Conservation (phyloP, 2,329 filamentous ascomycete genomes). For the Aureobasidium musti region DNA sequence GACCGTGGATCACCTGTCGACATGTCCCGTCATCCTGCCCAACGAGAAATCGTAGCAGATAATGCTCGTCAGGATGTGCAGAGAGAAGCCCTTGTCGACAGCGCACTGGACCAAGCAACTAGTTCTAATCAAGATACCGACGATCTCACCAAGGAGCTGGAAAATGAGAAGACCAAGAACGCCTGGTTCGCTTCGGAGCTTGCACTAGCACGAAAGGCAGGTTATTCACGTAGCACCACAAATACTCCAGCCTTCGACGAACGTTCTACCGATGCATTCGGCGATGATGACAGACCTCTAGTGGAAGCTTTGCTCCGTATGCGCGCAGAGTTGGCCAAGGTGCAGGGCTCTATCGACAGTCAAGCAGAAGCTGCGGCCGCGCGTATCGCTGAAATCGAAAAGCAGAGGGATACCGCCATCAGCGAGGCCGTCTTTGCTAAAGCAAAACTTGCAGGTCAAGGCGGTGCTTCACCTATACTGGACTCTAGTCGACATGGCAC, state of each 20-base stretch:
- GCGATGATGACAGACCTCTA: slow-evolving; percentile 87
- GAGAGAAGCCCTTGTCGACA: slow-evolving; percentile 37
- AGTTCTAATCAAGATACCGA: slow-evolving; percentile 66
- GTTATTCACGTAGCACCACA: slow-evolving; percentile 67
- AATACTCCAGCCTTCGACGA: slow-evolving; percentile 74
- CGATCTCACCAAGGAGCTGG: slow-evolving; percentile 80
- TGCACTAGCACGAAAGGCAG: slow-evolving; percentile 84
- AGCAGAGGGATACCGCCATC: slow-evolving; percentile 90
- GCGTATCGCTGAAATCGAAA: slow-evolving; percentile 90
- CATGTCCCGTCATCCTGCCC: not conserved
- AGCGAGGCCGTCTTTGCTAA: slow-evolving; percentile 94
- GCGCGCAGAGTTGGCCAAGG: slow-evolving; percentile 83
- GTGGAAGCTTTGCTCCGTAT: slow-evolving; percentile 91
- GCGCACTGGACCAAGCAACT: slow-evolving; percentile 61
- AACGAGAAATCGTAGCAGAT: not conserved
- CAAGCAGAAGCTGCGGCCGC: slow-evolving; percentile 83
- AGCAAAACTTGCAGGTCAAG: slow-evolving; percentile 83
- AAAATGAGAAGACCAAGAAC: slow-evolving; percentile 79
- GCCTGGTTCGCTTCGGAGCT: slow-evolving; percentile 97
- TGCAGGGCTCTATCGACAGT: slow-evolving; percentile 85
- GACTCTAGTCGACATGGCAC: slow-evolving; percentile 58
- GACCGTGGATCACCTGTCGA: not conserved
- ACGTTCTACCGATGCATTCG: slow-evolving; percentile 74
- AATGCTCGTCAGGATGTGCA: slow-evolving; percentile 16
- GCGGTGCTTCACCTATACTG: slow-evolving; percentile 51